These are phyloP conservation scores for Salix caprea DNA, from an alignment of 345 rosid species.

Conservation along the genomic window DNA sequence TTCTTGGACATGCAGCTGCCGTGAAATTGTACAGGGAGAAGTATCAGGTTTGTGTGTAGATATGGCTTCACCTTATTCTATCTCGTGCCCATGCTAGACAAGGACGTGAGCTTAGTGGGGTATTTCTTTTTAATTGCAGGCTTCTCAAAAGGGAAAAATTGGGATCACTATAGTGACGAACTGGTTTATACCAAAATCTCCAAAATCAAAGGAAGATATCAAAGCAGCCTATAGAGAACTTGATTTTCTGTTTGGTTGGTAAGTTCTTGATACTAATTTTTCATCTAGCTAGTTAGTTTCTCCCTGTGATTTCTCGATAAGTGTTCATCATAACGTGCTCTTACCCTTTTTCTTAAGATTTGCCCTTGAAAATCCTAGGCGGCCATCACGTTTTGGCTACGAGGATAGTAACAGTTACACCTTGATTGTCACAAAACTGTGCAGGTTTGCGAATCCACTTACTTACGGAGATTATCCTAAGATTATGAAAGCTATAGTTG, in stretches of 20 bases:
- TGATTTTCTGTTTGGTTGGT: constrained; percentile 25
- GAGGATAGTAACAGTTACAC: too few relatives aligned
- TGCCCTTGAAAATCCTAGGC: too few relatives aligned
- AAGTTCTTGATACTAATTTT: neutral
- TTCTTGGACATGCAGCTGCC: constrained; percentile 40
- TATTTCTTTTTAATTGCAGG: constrained; percentile 7
- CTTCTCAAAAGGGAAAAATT: constrained; percentile 35
- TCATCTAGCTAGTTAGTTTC: neutral
- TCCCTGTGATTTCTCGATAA: too few relatives aligned
- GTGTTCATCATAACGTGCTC: too few relatives aligned
- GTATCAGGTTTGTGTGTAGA: constrained; percentile 29
- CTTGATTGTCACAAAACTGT: too few relatives aligned
- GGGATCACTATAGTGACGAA: constrained; percentile 21
- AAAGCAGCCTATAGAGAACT: constrained; percentile 10
- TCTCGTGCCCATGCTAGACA: too few relatives aligned
- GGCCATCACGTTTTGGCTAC: too few relatives aligned
- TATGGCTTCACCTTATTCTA: too few relatives aligned
- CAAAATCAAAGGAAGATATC: constrained; percentile 2
- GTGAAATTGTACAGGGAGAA: constrained; percentile 29
- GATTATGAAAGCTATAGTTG: constrained; percentile 41
- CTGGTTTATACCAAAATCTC: constrained; percentile 30
- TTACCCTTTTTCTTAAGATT: too few relatives aligned
- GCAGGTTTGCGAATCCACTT: constrained; percentile 53
- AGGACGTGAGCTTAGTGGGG: too few relatives aligned
- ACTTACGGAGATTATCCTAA: constrained; percentile 56